phyloP scores from a whole-genome alignment of 768 basidiomycete species.

The Suillus brevipes region DNA sequence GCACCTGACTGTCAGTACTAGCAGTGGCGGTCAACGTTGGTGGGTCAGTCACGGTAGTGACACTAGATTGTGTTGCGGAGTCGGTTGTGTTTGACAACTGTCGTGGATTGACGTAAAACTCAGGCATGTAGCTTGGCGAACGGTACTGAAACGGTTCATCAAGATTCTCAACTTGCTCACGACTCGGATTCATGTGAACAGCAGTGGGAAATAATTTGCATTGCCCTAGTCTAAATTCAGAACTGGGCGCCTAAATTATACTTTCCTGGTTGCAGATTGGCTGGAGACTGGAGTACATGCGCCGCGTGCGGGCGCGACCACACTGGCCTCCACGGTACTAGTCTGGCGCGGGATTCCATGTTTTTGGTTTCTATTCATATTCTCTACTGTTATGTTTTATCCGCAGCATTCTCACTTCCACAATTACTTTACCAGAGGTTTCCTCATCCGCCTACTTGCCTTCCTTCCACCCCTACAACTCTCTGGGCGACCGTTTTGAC shows the following conservation, averaged over 20 bases:
- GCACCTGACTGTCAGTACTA: neutral
- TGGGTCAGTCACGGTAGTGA: neutral
- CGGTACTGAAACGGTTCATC: neutral
- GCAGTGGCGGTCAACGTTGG: neutral
- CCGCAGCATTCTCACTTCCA: slow-evolving; percentile 2
- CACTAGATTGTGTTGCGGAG: neutral
- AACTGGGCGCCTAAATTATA: neutral
- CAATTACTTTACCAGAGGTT: neutral
- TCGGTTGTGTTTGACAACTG: neutral
- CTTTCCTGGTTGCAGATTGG: neutral
- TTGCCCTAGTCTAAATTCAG: neutral
- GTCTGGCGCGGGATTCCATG: neutral
- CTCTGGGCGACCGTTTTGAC: neutral
- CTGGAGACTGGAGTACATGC: neutral
- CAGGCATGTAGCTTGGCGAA: neutral
- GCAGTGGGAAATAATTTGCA: neutral
- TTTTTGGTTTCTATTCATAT: neutral
- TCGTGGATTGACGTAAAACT: neutral
- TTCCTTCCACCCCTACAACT: neutral
- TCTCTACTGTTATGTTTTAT: neutral
- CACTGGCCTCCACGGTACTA: neutral
- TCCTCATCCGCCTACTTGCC: neutral
- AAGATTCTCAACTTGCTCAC: neutral
- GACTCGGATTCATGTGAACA: neutral
- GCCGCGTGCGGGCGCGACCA: neutral